These are phyloP conservation scores for Acanthamoeba sp. DNA, from an alignment of 208 protist species.

Conservation along the genomic window DNA sequence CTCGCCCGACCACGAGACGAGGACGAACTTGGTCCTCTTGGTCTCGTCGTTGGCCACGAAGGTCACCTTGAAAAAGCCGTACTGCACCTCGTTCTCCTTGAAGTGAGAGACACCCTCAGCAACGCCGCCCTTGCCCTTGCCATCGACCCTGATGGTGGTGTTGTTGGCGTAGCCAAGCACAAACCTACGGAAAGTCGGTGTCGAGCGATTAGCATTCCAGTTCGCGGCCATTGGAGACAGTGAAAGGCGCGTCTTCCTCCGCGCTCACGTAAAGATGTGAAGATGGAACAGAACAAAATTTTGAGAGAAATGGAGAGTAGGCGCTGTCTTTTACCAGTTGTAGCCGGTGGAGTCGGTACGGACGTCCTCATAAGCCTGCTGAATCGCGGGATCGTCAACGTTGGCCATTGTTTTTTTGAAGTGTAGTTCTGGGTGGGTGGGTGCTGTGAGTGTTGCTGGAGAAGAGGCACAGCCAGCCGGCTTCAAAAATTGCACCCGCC, in stretches of 20 bases:
- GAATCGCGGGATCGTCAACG: slow-evolving; percentile 49
- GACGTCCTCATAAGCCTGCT: slow-evolving; percentile 60
- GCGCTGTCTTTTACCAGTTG: slow-evolving; percentile 17
- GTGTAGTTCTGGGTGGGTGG: background rate
- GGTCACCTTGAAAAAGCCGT: slow-evolving; percentile 66
- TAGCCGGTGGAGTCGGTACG: slow-evolving; percentile 44
- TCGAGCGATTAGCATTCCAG: background rate
- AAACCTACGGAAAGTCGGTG: background rate
- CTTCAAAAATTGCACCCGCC: too few species aligned
- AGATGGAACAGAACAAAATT: background rate
- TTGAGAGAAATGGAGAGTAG: background rate
- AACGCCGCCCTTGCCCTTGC: slow-evolving; percentile 63
- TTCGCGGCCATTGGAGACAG: too few species aligned
- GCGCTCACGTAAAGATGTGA: too few species aligned
- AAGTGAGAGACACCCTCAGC: slow-evolving; percentile 44
- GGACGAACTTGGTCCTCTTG: slow-evolving; percentile 72
- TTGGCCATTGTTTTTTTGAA: slow-evolving; percentile 24
- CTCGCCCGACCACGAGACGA: slow-evolving; percentile 62
- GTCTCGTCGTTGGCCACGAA: slow-evolving; percentile 66
- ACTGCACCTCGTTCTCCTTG: slow-evolving; percentile 59
- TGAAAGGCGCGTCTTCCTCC: too few species aligned
- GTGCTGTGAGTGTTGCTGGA: too few species aligned
- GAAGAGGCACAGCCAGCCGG: too few species aligned
- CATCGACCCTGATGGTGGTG: slow-evolving; percentile 65
- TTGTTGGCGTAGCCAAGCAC: slow-evolving; percentile 54